Evolutionary conservation across 768 basidiomycete species (phyloP), one percentile per base, ranked within the genome.

Genomic region (Serendipita sp.): DNA sequence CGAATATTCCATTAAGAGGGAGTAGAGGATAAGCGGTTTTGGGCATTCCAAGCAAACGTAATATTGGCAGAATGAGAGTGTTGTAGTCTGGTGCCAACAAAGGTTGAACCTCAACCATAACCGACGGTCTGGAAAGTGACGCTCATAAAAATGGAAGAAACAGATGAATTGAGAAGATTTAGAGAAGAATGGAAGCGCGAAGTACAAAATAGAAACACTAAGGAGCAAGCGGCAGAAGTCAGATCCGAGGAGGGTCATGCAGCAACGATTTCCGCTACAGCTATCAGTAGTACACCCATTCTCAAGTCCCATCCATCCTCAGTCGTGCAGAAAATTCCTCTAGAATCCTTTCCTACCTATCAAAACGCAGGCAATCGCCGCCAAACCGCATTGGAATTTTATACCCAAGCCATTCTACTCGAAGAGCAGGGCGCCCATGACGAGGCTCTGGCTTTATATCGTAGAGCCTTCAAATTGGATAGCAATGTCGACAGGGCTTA

Each of bases 1-100:
- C 95, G 73, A 99, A 94, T 28, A 98, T 77, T 34, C 81, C 89
- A 63, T 88, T 89, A 7, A 90, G 71, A 7, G 90, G 90, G 11
- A 86, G 72, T 0, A 79, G 69, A 11, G 81, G 74, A 0, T 78
- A 65, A 3, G 77, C 68, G 28, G 77, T 75, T 75, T 87, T 90
- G 1, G 89, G 89, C 89, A 92, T 92, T 32, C n/a, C 45, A 46
- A 46, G 13, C 13, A 46, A 18, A 13, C 48, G 48, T 41, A 2
- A 13, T 13, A 1, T 41, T 41, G 5, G 41, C 41, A 13, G 41
- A 24, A 41, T 41, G 41, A 5, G 41, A 13, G 41, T 7, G 13
- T 7, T 41, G 41, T 41, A 13, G 41, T 41, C 41, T 5, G 7
- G 13, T 13, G 41, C 41, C 41, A 41, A 41, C 41, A 13, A 7